phyloP scores from a whole-genome alignment of 2,329 filamentous ascomycete species.

The Nigrograna mackinnonii region DNA sequence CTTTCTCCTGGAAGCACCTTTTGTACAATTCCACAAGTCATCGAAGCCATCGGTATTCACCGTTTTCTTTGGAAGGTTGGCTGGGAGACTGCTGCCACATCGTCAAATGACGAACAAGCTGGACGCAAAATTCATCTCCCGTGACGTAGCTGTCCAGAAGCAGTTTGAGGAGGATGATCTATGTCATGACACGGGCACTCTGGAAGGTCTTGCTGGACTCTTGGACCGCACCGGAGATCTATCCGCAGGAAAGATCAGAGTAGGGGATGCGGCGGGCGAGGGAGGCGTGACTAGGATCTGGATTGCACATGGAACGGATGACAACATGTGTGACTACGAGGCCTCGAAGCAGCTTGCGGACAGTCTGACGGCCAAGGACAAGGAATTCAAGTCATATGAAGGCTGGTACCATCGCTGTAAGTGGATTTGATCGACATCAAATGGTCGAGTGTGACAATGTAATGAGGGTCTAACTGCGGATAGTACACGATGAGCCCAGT shows the following conservation, averaged over 20 bases:
- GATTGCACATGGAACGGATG: conserved; percentile 76
- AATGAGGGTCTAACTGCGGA: conserved; percentile 13
- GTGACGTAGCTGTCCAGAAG: conserved; percentile 67
- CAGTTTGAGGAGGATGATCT: conserved; percentile 68
- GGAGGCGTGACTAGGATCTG: conserved; percentile 67
- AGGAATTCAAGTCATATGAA: conserved; percentile 72
- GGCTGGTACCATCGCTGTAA: conserved; percentile 75
- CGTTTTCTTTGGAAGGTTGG: conserved; percentile 68
- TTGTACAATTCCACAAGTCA: conserved; percentile 71
- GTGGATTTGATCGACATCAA: conserved; percentile 19
- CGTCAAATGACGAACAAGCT: conserved; percentile 70
- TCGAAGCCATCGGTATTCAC: conserved; percentile 67
- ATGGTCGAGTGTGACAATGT: neutral
- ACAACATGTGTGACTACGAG: conserved; percentile 69
- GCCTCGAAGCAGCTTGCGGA: conserved; percentile 69
- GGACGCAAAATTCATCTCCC: conserved; percentile 65
- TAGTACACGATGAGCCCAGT: conserved; percentile 42
- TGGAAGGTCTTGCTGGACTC: conserved; percentile 78
- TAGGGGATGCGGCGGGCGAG: conserved; percentile 47
- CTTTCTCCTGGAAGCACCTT: conserved; percentile 77
- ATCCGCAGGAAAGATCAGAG: conserved; percentile 56
- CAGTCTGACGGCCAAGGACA: conserved; percentile 63
- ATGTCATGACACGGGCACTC: conserved; percentile 81
- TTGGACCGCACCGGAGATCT: conserved; percentile 72
- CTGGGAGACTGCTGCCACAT: conserved; percentile 67